These are phyloP conservation scores for Corchorus olitorius DNA, from an alignment of 345 rosid genomes.

Conservation along the genomic window DNA sequence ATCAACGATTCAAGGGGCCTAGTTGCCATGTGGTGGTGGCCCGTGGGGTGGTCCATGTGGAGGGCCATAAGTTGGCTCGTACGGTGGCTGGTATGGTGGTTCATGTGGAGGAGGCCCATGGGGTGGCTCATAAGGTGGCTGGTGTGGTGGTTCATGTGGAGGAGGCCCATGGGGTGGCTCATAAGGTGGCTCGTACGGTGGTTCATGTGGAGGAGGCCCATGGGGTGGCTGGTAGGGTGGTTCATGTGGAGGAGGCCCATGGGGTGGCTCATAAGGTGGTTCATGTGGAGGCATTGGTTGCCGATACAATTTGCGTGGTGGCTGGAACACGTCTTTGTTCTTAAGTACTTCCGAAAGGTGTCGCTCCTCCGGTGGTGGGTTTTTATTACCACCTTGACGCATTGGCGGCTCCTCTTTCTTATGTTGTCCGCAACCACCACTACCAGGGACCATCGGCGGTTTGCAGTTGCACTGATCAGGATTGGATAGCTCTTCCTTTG, in stretches of 20 bases:
- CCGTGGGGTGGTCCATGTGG: too few species aligned
- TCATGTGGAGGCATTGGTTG: slow-evolving; percentile 5
- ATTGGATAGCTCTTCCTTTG: neutral
- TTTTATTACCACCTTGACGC: slow-evolving; percentile 18
- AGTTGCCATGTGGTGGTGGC: too few species aligned
- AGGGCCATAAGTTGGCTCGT: neutral
- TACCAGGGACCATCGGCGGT: neutral
- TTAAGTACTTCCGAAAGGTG: neutral
- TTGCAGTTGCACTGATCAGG: neutral
- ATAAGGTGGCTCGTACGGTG: neutral
- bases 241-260: neutral
- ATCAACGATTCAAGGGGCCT: too few species aligned
- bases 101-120: neutral
- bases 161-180: too few species aligned
- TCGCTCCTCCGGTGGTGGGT: slow-evolving; percentile 9
- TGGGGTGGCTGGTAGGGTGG: neutral
- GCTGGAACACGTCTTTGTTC: too few species aligned
- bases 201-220: neutral
- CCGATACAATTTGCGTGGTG: too few species aligned
- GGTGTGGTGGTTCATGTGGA: neutral
- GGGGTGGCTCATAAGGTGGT: slow-evolving; percentile 16
- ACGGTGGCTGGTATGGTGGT: neutral
- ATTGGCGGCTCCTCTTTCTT: neutral
- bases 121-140: neutral
- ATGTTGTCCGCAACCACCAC: too few species aligned